Evolutionary conservation across 2,329 filamentous ascomycete genomes (phyloP), one percentile per base, ranked within the genome.

Genomic region (Hymenotorrendiella dingleyae): DNA sequence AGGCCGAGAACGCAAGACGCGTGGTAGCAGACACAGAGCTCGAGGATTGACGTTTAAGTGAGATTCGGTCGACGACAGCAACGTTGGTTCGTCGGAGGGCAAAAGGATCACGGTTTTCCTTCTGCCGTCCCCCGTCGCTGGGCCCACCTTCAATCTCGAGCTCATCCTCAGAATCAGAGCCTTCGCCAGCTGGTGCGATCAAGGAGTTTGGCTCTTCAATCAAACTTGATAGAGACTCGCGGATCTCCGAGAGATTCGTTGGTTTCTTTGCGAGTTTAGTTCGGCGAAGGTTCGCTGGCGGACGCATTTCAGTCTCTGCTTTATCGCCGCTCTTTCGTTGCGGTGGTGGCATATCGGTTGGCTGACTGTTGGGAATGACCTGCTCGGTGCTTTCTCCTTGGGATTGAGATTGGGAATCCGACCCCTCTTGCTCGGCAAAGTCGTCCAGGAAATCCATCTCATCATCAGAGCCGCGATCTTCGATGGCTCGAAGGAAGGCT

Each of bases 401-500:
- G 54, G 63, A 44, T 55, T 66, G 45, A 64, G 66, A 38, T 66
- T 70, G 23, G 5, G 62, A 54, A 36, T 66, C 59, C 40, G 58
- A 45, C 37, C 58, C 57, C 6, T 65, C 61, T 14, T 68, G 61
- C 27, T 68, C 64, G 23, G 67, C 62, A 53, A 66, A 57, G 29
- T 77, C 70, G 33, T 82, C 76, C 7, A 88, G 66, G 55, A 94
- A 84, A 52, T 90, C 84, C 63, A 84, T 76, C 42, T 88, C 84
- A 42, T 93, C 82, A 34, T 86, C 84, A 55, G 73, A 72, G 45
- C 82, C 84, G 37, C 78, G 78, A 59, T 96, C 90, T 56, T 95
- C 89, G 40, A 98, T 86, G 6, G 88, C 88, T 51, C 81, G 82
- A 54, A 98, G 74, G 68, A 98, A 98, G 0, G 93, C 93, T 48